Evolutionary conservation across 148 eudicot genomes (phyloP).

Genomic region (Fallopia convolvulus): DNA sequence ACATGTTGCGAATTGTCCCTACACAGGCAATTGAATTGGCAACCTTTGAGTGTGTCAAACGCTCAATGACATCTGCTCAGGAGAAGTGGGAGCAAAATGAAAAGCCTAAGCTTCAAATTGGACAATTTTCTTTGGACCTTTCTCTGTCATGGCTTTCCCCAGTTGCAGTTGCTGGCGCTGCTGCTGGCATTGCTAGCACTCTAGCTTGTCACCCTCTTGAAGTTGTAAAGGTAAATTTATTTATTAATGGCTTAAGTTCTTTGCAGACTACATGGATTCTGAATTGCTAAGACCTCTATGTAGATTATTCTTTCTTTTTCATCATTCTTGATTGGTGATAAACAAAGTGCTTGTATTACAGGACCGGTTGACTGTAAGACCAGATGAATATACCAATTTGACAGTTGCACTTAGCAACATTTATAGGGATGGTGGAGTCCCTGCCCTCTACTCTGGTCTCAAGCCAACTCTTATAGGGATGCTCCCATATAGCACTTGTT

Average conservation of each 20-base stretch:
- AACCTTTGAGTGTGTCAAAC: slow-evolving; percentile 88
- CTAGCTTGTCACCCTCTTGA: slow-evolving; percentile 94
- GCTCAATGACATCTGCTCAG: slow-evolving; percentile 65
- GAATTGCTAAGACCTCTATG: neutral
- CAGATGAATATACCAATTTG: slow-evolving; percentile 68
- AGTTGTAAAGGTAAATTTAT: slow-evolving; percentile 67
- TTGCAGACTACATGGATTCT: neutral
- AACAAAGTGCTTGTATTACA: slow-evolving; percentile 17
- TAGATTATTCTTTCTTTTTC: neutral
- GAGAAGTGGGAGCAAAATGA: slow-evolving; percentile 65
- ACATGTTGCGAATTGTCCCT: slow-evolving; percentile 91
- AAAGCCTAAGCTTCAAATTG: slow-evolving; percentile 54
- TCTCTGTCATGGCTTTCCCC: slow-evolving; percentile 89
- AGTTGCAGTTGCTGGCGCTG: slow-evolving; percentile 84
- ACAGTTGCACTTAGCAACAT: slow-evolving; percentile 62
- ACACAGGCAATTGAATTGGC: slow-evolving; percentile 94
- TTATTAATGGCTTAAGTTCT: neutral
- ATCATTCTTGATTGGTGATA: neutral
- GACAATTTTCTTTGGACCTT: slow-evolving; percentile 48
- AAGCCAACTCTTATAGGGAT: slow-evolving; percentile 82
- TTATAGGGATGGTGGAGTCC: slow-evolving; percentile 64
- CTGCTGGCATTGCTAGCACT: slow-evolving; percentile 83
- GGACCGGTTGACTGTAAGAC: slow-evolving; percentile 91
- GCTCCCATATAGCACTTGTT: slow-evolving; percentile 97
- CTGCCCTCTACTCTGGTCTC: slow-evolving; percentile 69